Conservation (phyloP, 2,329 filamentous ascomycete genomes). For the Cladosporium cucumerinum region DNA sequence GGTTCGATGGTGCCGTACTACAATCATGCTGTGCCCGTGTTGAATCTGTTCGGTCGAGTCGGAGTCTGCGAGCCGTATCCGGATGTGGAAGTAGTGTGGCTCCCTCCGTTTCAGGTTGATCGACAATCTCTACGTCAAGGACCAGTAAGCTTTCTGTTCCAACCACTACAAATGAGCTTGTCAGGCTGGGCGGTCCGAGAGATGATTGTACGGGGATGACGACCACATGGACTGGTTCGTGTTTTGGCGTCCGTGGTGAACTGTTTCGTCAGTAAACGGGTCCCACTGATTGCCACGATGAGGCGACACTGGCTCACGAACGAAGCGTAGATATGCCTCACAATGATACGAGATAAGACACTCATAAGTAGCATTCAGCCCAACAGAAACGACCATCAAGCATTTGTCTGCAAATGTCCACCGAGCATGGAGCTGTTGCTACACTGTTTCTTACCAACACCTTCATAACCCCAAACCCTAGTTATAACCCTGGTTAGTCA, state of each 20-base stretch:
- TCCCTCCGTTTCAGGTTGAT: constrained; percentile 12
- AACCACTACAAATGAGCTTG: constrained; percentile 2
- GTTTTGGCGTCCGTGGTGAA: neutral
- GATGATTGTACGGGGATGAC: neutral
- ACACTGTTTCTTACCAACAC: neutral
- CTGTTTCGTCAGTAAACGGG: too few species aligned
- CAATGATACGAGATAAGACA: neutral
- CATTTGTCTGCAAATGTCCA: neutral
- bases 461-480: neutral
- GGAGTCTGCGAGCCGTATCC: constrained; percentile 3
- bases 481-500: neutral
- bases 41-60: constrained; percentile 2
- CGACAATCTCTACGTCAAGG: neutral
- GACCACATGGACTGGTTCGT: neutral
- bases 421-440: neutral
- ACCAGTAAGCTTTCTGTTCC: constrained; percentile 7
- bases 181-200: constrained; percentile 12
- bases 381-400: too few species aligned
- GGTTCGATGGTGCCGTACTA: neutral
- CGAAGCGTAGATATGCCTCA: neutral
- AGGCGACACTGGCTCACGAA: neutral
- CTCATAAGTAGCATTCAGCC: neutral
- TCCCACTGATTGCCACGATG: too few species aligned
- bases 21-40: neutral
- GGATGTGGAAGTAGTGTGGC: neutral